phyloP scores from a whole-genome alignment of 495 filamentous ascomycete species.

The Pyronema omphalodes region DNA sequence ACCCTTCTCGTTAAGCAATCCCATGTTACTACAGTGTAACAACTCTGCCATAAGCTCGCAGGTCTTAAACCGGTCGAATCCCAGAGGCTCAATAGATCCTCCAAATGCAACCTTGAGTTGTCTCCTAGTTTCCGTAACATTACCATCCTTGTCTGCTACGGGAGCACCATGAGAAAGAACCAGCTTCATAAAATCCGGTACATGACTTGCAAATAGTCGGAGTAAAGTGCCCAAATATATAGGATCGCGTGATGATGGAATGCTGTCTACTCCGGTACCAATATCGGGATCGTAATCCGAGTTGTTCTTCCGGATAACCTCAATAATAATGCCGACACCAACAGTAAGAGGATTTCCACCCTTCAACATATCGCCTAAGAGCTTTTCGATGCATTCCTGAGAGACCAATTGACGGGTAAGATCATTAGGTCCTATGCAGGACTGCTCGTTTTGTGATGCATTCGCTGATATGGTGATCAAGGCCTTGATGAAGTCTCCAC shows the following conservation, averaged over 20 bases:
- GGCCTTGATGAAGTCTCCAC: conserved; percentile 94
- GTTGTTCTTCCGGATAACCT: conserved; percentile 98
- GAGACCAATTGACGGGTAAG: conserved; percentile 94
- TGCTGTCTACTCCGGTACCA: conserved; percentile 51
- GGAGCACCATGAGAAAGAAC: conserved; percentile 44
- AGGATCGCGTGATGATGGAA: conserved; percentile 71
- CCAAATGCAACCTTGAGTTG: conserved; percentile 74
- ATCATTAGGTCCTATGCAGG: conserved; percentile 94
- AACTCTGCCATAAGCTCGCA: conserved; percentile 98
- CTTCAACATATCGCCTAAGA: conserved; percentile 78
- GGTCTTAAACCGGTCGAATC: conserved; percentile 96
- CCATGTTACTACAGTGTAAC: conserved; percentile 98
- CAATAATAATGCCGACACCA: conserved; percentile 91
- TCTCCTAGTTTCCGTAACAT: conserved; percentile 40
- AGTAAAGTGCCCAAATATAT: conserved; percentile 94
- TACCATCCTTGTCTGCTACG: conserved; percentile 39
- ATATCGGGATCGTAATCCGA: conserved; percentile 95
- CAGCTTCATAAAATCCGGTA: conserved; percentile 90
- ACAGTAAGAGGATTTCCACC: conserved; percentile 92
- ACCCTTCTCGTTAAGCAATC: conserved; percentile 77
- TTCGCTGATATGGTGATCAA: conserved; percentile 99
- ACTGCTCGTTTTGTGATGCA: conserved; percentile 90
- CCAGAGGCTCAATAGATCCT: conserved; percentile 76
- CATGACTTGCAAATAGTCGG: conserved; percentile 69
- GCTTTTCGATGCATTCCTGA: conserved; percentile 53